Percentiles rank a stretch among this genome's conserved stretches.
Conservation (phyloP, 441 rosid genomes). For the Flueggea neowawraea region DNA sequence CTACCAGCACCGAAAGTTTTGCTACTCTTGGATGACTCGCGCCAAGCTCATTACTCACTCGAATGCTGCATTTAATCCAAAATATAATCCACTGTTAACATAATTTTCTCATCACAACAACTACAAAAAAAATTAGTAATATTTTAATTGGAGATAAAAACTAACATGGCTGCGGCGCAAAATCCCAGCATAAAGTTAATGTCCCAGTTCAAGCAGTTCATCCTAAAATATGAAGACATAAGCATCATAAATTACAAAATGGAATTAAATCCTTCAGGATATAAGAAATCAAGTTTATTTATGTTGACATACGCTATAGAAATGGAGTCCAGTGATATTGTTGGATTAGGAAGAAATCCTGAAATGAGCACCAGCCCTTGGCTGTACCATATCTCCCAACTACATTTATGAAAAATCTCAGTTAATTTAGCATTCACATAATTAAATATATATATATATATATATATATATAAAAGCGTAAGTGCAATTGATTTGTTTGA, state of each 20-base stretch:
- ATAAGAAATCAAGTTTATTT: too few relatives aligned
- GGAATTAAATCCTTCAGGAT: too few relatives aligned
- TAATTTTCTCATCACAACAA: background rate
- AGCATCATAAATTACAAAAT: too few relatives aligned
- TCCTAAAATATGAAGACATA: slow-evolving; percentile 28
- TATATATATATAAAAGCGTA: background rate
- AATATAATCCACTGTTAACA: too few relatives aligned
- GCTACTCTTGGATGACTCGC: slow-evolving; percentile 77
- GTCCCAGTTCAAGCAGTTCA: slow-evolving; percentile 87
- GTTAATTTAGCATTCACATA: background rate
- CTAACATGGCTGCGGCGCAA: slow-evolving; percentile 73
- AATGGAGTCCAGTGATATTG: slow-evolving; percentile 76
- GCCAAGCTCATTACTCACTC: slow-evolving; percentile 84
- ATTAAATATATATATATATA: background rate
- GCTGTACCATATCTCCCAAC: slow-evolving; percentile 96
- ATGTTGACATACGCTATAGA: slow-evolving; percentile 64
- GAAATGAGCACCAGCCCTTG: slow-evolving; percentile 88
- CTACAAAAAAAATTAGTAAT: background rate
- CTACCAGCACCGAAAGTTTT: slow-evolving; percentile 64
- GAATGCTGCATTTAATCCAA: slow-evolving; percentile 36
- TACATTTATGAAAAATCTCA: slow-evolving; percentile 18
- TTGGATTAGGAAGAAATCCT: slow-evolving; percentile 76
- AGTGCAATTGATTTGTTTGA: too few relatives aligned
- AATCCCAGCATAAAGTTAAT: slow-evolving; percentile 90
- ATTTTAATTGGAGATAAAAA: background rate